Percentiles rank a stretch among this genome's conserved stretches.
Conservation (phyloP, 2,329 filamentous ascomycete species). For the Sarocladiaceae sp. region DNA sequence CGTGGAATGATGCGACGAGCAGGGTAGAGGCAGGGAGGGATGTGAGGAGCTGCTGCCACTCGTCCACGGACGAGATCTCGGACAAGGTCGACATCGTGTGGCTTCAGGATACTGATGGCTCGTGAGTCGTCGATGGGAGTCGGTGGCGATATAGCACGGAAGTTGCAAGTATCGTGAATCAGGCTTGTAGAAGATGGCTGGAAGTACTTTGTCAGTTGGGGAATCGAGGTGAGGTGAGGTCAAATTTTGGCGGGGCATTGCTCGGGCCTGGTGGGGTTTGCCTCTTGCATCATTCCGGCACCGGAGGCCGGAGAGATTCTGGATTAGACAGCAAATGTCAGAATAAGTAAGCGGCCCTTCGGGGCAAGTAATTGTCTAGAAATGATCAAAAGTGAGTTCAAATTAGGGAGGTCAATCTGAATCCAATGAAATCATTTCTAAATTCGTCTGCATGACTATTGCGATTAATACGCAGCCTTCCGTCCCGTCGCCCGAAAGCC, state of each 20-base stretch:
- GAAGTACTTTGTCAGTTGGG: background rate
- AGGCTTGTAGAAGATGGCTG: background rate
- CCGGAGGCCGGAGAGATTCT: slow-evolving; percentile 4
- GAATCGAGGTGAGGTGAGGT: slow-evolving; percentile 1
- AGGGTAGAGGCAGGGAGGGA: slow-evolving; percentile 66
- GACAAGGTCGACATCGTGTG: slow-evolving; percentile 67
- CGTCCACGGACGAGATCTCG: slow-evolving; percentile 69
- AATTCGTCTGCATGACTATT: no score
- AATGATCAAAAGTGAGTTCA: background rate
- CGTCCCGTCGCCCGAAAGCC: no score
- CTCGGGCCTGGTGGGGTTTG: slow-evolving; percentile 2
- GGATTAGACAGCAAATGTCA: slow-evolving; percentile 8
- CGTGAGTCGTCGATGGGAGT: background rate
- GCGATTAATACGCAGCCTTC: no score
- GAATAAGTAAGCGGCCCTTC: background rate
- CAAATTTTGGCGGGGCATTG: slow-evolving; percentile 9
- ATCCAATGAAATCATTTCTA: no score
- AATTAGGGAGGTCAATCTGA: no score
- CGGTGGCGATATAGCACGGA: no score
- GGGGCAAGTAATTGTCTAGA: background rate
- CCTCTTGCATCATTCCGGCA: slow-evolving; percentile 11
- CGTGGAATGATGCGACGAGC: slow-evolving; percentile 88
- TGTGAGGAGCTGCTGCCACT: slow-evolving; percentile 67
- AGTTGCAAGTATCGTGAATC: no score
- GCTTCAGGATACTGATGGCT: background rate